Base-by-base conservation (phyloP, 2,329 filamentous ascomycete species). In the Cordyceps cicadae region DNA sequence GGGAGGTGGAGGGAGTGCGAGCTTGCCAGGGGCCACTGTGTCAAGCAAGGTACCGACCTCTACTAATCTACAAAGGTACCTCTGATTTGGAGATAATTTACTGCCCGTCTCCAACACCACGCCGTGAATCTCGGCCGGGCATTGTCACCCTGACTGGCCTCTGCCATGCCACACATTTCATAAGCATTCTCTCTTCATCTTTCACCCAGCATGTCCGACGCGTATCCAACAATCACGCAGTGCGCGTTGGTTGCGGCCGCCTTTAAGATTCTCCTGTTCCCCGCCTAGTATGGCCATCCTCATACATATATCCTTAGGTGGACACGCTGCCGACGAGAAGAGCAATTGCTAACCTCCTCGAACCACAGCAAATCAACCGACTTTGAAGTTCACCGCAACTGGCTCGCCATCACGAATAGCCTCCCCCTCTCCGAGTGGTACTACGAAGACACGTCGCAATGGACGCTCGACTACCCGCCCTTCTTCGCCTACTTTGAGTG, bases 401-500 rank as follows among this genome's bases (percentile, higher is more conserved):
- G 94, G 94, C 86, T 99, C 46, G 94, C 94, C 64, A 91, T 97
- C 67, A 97, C 94, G 5, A 82, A 96, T 75, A 96, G 89, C 63
- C 81, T 97, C 21, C 90, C 93, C 3, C 76, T 92, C 55, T 86
- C 89, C 73, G 81, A 95, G 67, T 99, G 94, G 94, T 99, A 99
- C 76, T 92, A 88, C 71, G 94, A 99, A 80, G 88, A 92, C 77
- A 96, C 92, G 2, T 99, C 94, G 62, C 91, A 97, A 90, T 99
- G 94, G 94, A 99, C 94, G 0, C 87, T 99, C 70, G 94, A 99
- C 77, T 99, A 99, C 72, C 94, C 94, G 37, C 94, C 94, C 8
- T 97, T 97, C 77, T 99, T 99, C 71, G 94, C 94, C 67, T 92
- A 89, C 72, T 97, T 97, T 76, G 94, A 99, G 80, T 97, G 91